Evolutionary conservation across 1,139 yeast genomes (phyloP), one percentile per base, ranked within the genome.

Genomic region (Diutina mesorugosa): DNA sequence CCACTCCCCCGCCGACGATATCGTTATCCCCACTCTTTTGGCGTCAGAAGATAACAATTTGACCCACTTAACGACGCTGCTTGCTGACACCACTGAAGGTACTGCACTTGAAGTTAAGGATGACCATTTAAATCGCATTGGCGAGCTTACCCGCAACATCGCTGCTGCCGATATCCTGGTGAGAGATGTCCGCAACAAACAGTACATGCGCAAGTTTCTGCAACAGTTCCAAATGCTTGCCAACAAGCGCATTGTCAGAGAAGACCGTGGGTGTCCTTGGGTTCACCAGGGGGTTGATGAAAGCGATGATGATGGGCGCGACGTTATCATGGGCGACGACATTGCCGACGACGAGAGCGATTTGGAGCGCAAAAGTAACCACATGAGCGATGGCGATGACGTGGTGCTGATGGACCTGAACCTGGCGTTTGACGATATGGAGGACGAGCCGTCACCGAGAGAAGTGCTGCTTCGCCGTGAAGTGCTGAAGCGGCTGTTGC

Each of bases 1-100:
- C 71, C 77, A 80, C 58, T 81, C 82, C 51, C 67, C 73, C 1
- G 64, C 74, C n/a, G 93, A 87, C 61, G 68, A 69, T 12, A 70
- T 70, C 57, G 66, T 84, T 51, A 67, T 82, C 47, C 38, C 51
- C 18, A 14, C 14, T 35, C 12, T 47, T 5, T 8, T 21, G 21
- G 51, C 28, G 9, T 28, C 38, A 1, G 51, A 47, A 12, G 51
- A 47, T 14, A 47, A 47, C 12, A 29, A 28, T 10, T 29, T 47
- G 18, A 47, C 51, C 18, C 51, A 47, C n/a, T 14, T 47, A 21
- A 47, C 28, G 38, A 10, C 38, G 26, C 6, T 8, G 10, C n/a
- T 29, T 29, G 35, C 21, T 10, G 14, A 28, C 14, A 7, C 8
- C 7, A 47, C 51, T 14, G 51, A 47, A 16, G 51, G 51, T n/a